phyloP scores from a whole-genome alignment of 2,329 filamentous ascomycete genomes.

The Zymoseptoria passerinii region DNA sequence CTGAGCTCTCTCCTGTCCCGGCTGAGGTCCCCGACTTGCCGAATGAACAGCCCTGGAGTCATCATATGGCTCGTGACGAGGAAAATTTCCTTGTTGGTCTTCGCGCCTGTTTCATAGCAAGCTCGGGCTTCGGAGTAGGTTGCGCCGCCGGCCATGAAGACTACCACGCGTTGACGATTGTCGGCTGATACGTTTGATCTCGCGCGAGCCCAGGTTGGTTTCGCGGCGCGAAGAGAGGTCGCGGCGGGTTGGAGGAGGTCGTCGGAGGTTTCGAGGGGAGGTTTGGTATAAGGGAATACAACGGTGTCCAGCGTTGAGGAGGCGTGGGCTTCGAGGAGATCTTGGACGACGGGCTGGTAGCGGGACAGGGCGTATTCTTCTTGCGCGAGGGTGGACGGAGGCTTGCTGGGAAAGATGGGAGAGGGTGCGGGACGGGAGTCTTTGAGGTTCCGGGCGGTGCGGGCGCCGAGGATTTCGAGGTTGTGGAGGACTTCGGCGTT shows the following conservation, averaged over 20 bases:
- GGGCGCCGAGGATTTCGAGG: slow-evolving; percentile 72
- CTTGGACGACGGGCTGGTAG: slow-evolving; percentile 72
- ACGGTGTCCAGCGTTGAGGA: slow-evolving; percentile 36
- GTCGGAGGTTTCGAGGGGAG: slow-evolving; percentile 52
- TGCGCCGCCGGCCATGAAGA: slow-evolving; percentile 92
- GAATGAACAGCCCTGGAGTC: slow-evolving; percentile 71
- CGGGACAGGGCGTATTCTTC: slow-evolving; percentile 83
- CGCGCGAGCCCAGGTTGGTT: slow-evolving; percentile 89
- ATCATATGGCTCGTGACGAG: slow-evolving; percentile 89
- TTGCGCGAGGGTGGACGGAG: slow-evolving; percentile 45
- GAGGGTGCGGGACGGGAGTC: slow-evolving; percentile 59
- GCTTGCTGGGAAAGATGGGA: slow-evolving; percentile 65
- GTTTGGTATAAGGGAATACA: slow-evolving; percentile 43
- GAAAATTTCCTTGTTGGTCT: slow-evolving; percentile 72
- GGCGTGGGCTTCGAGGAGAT: slow-evolving; percentile 66
- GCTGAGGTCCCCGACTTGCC: slow-evolving; percentile 73
- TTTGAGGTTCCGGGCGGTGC: slow-evolving; percentile 64
- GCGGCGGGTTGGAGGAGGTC: slow-evolving; percentile 43
- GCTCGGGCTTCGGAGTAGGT: slow-evolving; percentile 83
- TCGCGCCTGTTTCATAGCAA: slow-evolving; percentile 77
- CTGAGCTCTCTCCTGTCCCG: slow-evolving; percentile 66
- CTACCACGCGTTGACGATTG: slow-evolving; percentile 80
- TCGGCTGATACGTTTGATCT: slow-evolving; percentile 57
- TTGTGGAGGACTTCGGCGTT: slow-evolving; percentile 68
- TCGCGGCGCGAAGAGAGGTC: slow-evolving; percentile 76